Base-by-base conservation (phyloP, 176 grass and related monocot species). In the Phoenix roebelenii region DNA sequence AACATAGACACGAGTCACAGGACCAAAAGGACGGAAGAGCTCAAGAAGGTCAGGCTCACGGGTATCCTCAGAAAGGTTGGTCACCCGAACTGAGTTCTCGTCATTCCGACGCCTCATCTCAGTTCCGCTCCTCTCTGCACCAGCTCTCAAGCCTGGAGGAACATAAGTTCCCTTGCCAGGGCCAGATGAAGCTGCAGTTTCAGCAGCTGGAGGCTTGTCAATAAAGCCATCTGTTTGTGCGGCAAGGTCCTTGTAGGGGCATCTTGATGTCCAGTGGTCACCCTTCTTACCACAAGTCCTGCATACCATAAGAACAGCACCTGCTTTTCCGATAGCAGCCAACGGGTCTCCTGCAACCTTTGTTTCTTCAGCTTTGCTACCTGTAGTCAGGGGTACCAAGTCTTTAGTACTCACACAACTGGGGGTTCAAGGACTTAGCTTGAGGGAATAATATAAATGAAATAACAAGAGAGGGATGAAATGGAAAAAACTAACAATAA, bases 231-330 rank as follows among this genome's bases (percentile, higher is more conserved):
- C 81, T 1, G 69, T 52, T 49, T 61, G 70, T 24, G 62, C 59
- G 30, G 81, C 58, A 1, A 95, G 72, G 22, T 89, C 85, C 85
- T 95, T 89, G 79, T 83, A 85, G 53, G 89, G 82, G 63, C 85
- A 89, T 57, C 80, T 89, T 12, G 82, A 85, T 25, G 79, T 95
- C 82, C 89, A 89, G 61, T 95, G 89, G 35, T 89, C 89, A n/a
- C 89, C 89, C 39, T 95, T 95, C 59, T 83, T 89, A 15, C 82
- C 79, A 28, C 85, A 95, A 50, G 79, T 83, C 63, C 89, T 84
- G 82, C 85, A 95, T 55, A 83, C 58, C 82, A 95, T 95, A 65
- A 95, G 89, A 76, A 85, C 73, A 44, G 85, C 54, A 55, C 89
- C 82, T 22, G 59, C 77, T 52, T 77, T 73, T 26, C 64, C 74